Base-by-base conservation (phyloP, 192 early-diverging fungal genomes). In the Diversispora eburnea region DNA sequence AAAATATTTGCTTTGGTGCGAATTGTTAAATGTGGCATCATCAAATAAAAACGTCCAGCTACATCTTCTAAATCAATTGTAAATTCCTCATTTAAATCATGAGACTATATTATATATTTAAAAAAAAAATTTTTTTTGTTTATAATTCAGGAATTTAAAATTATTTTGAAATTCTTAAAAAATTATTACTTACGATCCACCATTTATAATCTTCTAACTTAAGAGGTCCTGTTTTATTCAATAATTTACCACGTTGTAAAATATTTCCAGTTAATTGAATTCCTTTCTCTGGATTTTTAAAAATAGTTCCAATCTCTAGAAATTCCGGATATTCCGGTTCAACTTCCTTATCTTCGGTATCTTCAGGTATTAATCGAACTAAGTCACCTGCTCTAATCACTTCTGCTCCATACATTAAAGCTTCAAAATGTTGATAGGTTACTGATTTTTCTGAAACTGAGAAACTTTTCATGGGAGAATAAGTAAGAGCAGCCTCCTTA, bases 131-230 rank as follows among this genome's bases (percentile, higher is more conserved):
- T 1, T 33, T 33, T 33, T 33, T 33, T 33, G 25, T 33, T 33
- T 33, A 33, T 33, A 33, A 33, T 33, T 33, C 25, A 33, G 25
- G 25, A 33, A 33, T 33, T 33, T 33, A 33, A 33, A 33, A 33
- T 33, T 33, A 33, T 1, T 33, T 33, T 33, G 2, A 33, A 33
- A 33, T 33, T 33, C 25, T 33, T 33, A 33, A 33, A 33, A 33
- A 33, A 33, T 33, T 33, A 33, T 33, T 33, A 33, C 49, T 51
- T 51, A 51, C 49, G 5, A 51, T 51, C 49, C 49, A 51, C 59
- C 59, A 61, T 61, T 22, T 39, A 61, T 61, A 61, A 22, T 61
- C 59, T 10, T 61, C 59, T 20, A 61, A 22, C 13, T 51, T 51
- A 12, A 51, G 9, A 51, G 49, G 49, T 12, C 49, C 49, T 12